Percentiles rank a stretch among this genome's conserved stretches.
Conservation (phyloP, 2,329 filamentous ascomycete species). For the Trichoderma harzianum region DNA sequence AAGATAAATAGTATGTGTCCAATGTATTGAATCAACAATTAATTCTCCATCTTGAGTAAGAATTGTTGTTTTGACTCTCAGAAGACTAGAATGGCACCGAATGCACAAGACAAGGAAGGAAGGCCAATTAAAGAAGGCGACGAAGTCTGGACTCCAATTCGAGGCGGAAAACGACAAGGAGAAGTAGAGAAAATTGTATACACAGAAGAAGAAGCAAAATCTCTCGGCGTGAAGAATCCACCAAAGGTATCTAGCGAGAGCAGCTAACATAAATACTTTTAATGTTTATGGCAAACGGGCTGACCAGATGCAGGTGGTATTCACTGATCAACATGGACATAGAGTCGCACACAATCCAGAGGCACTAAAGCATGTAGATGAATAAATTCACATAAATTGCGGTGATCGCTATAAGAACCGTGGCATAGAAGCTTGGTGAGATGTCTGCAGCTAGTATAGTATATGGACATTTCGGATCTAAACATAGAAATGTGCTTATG, state of each 20-base stretch:
- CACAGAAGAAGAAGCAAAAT: background rate
- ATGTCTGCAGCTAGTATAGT: no score
- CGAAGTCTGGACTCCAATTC: background rate
- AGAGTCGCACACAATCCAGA: background rate
- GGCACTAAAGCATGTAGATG: background rate
- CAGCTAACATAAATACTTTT: background rate
- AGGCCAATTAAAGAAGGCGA: background rate
- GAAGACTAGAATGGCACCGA: background rate
- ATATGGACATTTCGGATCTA: background rate
- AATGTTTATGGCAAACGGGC: accelerated
- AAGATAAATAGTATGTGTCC: background rate
- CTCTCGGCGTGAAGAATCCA: background rate
- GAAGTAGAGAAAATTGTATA: background rate
- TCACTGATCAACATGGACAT: constrained; percentile 4
- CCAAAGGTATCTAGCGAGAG: background rate
- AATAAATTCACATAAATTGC: background rate
- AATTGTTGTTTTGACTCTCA: background rate
- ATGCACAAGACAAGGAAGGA: background rate
- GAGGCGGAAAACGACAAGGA: background rate
- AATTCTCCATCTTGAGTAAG: background rate
- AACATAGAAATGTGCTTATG: background rate
- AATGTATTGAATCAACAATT: background rate
- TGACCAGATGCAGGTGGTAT: background rate
- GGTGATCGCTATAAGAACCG: background rate
- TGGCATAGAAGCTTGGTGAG: background rate